phyloP scores from a whole-genome alignment of 2,329 filamentous ascomycete species.

The Verticillium isaacii region DNA sequence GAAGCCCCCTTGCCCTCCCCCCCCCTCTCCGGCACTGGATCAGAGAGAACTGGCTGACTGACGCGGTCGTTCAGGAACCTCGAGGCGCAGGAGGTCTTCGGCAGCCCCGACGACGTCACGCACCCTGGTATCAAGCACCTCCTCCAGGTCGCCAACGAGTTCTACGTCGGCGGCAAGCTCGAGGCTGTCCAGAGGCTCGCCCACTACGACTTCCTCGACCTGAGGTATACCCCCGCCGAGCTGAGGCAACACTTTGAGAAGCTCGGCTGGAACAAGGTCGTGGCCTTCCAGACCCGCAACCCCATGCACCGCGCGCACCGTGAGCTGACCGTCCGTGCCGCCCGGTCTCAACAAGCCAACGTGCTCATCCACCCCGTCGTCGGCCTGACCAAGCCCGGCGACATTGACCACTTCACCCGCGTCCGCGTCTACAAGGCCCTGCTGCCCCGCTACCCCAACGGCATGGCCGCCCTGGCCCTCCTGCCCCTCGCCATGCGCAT shows the following conservation, averaged over 20 bases:
- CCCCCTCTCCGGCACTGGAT: too few relatives aligned
- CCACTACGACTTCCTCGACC: conserved; percentile 98
- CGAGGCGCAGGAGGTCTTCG: conserved; percentile 93
- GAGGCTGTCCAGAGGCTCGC: conserved; percentile 92
- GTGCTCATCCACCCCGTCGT: conserved; percentile 99
- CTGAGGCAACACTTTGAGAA: conserved; percentile 97
- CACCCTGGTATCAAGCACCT: conserved; percentile 94
- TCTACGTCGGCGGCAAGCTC: conserved; percentile 92
- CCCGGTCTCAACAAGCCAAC: conserved; percentile 92
- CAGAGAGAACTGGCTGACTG: conserved; percentile 16
- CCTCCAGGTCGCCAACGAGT: conserved; percentile 73
- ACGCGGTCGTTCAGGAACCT: conserved; percentile 61
- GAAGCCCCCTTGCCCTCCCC: conserved; percentile 21
- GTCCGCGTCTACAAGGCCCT: conserved; percentile 98
- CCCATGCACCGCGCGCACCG: conserved; percentile 99
- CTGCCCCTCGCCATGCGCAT: conserved; percentile 97
- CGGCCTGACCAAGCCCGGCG: conserved; percentile 95
- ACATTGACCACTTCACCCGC: conserved; percentile 99
- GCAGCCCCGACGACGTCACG: conserved; percentile 72
- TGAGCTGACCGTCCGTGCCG: conserved; percentile 94
- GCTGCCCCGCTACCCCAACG: conserved; percentile 94
- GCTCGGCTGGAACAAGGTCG: conserved; percentile 95
- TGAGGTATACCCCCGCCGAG: conserved; percentile 94
- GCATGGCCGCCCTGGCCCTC: conserved; percentile 95
- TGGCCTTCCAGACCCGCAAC: conserved; percentile 98